Percentiles rank a stretch among this genome's conserved stretches.
These are phyloP conservation scores for Fimicolochytrium jonesii DNA, from an alignment of 192 early-diverging fungal species.

Conservation along the genomic window DNA sequence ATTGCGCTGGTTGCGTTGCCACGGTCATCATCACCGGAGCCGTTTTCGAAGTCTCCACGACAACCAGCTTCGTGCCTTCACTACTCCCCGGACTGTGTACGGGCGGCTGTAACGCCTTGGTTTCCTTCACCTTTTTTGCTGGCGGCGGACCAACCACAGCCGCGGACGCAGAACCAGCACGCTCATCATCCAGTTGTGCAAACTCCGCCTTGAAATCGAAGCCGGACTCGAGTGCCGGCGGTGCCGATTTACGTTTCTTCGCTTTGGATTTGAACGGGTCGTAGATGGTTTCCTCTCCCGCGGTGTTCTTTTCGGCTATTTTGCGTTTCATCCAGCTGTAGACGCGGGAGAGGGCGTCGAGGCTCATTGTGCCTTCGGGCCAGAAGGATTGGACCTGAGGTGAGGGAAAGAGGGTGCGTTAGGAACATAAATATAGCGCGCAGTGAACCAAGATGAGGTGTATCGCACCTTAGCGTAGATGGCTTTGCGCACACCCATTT, in stretches of 20 bases:
- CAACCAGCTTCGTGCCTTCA: too few species aligned
- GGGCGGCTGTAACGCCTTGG: too few species aligned
- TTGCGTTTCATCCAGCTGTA: slow-evolving; percentile 14
- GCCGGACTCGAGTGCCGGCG: neutral
- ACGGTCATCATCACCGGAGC: too few species aligned
- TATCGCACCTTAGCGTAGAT: slow-evolving; percentile 22
- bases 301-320: neutral
- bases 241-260: neutral
- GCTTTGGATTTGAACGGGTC: neutral
- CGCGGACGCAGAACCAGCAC: too few species aligned
- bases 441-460: neutral
- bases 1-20: too few species aligned
- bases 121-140: too few species aligned
- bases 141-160: too few species aligned
- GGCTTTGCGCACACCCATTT: slow-evolving; percentile 28
- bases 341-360: slow-evolving; percentile 6
- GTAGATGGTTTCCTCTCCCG: neutral
- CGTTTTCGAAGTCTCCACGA: too few species aligned
- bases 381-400: slow-evolving; percentile 1
- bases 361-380: slow-evolving; percentile 2
- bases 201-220: too few species aligned
- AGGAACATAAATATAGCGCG: neutral
- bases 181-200: too few species aligned
- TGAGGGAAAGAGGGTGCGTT: neutral
- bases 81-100: too few species aligned